phyloP scores from a whole-genome alignment of 805 yeast genomes.

The Hanseniaspora taiwanica region DNA sequence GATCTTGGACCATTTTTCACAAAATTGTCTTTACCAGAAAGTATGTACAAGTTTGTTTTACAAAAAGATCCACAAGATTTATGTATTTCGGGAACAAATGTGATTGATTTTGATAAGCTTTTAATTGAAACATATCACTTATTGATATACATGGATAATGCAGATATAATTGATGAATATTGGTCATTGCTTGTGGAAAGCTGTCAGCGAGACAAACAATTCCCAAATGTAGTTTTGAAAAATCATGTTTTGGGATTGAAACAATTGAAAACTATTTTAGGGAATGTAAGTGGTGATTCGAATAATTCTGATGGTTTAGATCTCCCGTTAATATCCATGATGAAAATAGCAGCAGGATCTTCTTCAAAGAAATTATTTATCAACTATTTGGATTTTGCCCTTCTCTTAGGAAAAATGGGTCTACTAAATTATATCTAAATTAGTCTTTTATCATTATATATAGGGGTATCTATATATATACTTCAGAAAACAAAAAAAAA shows the following conservation, averaged over 20 bases:
- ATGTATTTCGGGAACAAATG: conserved; percentile 17
- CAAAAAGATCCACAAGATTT: background rate
- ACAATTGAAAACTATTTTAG: conserved; percentile 25
- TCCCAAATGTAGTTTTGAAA: conserved; percentile 13
- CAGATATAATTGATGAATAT: conserved; percentile 22
- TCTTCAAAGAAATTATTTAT: conserved; percentile 12
- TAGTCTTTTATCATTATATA: background rate
- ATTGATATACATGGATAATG: conserved; percentile 28
- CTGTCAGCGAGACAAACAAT: conserved; percentile 14
- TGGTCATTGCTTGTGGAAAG: conserved; percentile 28
- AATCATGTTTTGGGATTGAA: conserved; percentile 22
- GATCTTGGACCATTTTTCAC: conserved; percentile 21
- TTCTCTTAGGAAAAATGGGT: conserved; percentile 36
- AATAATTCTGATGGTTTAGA: conserved; percentile 1
- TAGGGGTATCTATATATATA: background rate
- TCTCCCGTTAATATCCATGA: conserved; percentile 1
- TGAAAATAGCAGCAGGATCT: conserved; percentile 3
- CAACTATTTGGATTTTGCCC: conserved; percentile 34
- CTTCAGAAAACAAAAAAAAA: background rate
- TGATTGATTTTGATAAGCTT: conserved; percentile 36
- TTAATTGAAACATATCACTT: conserved; percentile 29
- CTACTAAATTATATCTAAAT: conserved; percentile 16
- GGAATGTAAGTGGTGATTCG: conserved; percentile 23
- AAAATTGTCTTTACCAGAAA: conserved; percentile 21
- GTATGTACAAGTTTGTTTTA: background rate